phyloP scores from a whole-genome alignment of 371 early-diverging fungal species.

The Dichotomocladium elegans region DNA sequence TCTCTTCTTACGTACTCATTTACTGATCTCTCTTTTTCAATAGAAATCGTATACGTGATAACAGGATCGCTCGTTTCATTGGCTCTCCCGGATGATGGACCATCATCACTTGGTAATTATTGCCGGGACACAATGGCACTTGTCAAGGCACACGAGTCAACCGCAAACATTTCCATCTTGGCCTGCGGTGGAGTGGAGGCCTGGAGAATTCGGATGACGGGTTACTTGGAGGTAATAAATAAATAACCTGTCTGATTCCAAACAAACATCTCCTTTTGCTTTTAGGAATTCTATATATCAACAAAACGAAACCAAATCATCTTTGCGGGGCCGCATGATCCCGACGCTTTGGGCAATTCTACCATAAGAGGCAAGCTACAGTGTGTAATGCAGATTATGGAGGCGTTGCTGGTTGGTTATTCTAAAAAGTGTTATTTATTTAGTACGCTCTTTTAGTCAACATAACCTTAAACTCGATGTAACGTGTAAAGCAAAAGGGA shows the following conservation, averaged over 20 bases:
- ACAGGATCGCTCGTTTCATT: not conserved
- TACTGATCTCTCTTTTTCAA: no score
- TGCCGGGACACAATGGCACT: not conserved
- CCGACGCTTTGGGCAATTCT: not conserved
- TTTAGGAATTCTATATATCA: not conserved
- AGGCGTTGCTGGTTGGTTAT: no score
- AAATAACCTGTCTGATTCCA: not conserved
- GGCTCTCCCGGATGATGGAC: not conserved
- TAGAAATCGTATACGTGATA: not conserved
- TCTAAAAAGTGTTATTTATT: no score
- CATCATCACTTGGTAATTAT: not conserved
- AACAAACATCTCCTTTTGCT: not conserved
- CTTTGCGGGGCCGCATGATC: not conserved
- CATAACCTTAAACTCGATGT: no score
- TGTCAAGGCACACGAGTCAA: not conserved
- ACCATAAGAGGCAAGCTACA: not conserved
- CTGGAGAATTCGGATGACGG: not conserved
- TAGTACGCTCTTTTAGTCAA: no score
- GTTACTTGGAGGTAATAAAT: not conserved
- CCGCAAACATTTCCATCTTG: not conserved
- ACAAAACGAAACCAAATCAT: not conserved
- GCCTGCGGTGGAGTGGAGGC: not conserved
- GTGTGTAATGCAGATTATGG: no score
- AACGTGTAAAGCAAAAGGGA: no score
- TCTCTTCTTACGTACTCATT: no score